These are phyloP conservation scores for Talaromyces sp. DNA, from an alignment of 2,329 filamentous ascomycete species.

Conservation along the genomic window DNA sequence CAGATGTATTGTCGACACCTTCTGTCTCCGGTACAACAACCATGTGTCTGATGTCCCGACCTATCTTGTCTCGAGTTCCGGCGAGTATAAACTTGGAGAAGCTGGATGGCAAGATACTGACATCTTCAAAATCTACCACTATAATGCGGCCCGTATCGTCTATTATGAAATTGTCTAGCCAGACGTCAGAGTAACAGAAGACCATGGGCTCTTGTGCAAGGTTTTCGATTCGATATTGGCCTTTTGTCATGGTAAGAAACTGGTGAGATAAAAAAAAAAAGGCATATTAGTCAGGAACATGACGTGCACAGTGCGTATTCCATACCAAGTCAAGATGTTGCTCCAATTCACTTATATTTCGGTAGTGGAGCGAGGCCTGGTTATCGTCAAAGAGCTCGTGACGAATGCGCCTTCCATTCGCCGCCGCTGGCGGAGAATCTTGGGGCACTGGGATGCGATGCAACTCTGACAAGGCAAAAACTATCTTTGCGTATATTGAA, in stretches of 20 bases:
- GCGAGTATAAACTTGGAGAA: conserved; percentile 6
- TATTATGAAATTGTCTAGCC: conserved; percentile 4
- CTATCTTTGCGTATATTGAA: neutral
- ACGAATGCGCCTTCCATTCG: neutral
- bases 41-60: conserved; percentile 2
- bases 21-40: conserved; percentile 3
- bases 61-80: conserved; percentile 6
- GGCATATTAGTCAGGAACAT: neutral
- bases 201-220: conserved; percentile 3
- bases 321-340: neutral
- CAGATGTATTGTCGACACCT: conserved; percentile 2
- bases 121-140: conserved; percentile 6
- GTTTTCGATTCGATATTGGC: neutral
- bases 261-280: neutral
- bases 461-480: neutral
- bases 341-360: neutral
- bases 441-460: neutral
- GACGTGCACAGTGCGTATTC: neutral
- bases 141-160: conserved; percentile 1
- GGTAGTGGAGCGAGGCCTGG: neutral
- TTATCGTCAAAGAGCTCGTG: neutral
- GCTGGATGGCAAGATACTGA: conserved; percentile 1
- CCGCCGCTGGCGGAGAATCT: neutral
- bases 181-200: conserved; percentile 5
- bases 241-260: neutral